These are phyloP conservation scores for Spathaspora arborariae DNA, from an alignment of 805 yeast species.

Conservation along the genomic window DNA sequence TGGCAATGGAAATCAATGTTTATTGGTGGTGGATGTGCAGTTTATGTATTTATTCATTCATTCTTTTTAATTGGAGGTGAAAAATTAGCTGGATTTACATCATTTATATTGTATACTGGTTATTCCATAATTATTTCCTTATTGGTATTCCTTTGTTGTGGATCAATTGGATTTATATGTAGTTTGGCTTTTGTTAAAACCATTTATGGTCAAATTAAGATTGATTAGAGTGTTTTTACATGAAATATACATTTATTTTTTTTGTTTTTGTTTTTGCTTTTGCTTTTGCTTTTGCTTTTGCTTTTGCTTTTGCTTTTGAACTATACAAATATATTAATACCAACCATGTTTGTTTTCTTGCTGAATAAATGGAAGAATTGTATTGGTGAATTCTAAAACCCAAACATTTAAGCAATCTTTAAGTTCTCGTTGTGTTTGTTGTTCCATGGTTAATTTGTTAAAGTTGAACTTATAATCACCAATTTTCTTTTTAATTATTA, in stretches of 20 bases:
- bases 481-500: conserved; percentile 22
- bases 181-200: conserved; percentile 69
- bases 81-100: conserved; percentile 64
- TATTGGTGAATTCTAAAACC: conserved; percentile 16
- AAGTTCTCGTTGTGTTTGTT: background rate
- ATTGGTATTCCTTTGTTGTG: conserved; percentile 77
- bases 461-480: conserved; percentile 26
- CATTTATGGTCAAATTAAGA: conserved; percentile 82
- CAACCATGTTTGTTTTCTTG: conserved; percentile 36
- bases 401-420: conserved; percentile 13
- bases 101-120: conserved; percentile 76
- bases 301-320: background rate
- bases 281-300: background rate
- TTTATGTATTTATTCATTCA: conserved; percentile 83
- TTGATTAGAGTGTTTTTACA: conserved; percentile 43
- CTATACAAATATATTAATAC: conserved; percentile 12
- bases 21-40: conserved; percentile 84
- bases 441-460: conserved; percentile 3
- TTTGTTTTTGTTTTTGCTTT: background rate
- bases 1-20: conserved; percentile 97
- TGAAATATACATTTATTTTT: no score
- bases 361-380: conserved; percentile 24
- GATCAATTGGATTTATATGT: conserved; percentile 80
- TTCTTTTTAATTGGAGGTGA: conserved; percentile 66
- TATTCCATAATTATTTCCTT: conserved; percentile 72